phyloP scores from a whole-genome alignment of 2,329 filamentous ascomycete species.

The Fusarium stilboides region DNA sequence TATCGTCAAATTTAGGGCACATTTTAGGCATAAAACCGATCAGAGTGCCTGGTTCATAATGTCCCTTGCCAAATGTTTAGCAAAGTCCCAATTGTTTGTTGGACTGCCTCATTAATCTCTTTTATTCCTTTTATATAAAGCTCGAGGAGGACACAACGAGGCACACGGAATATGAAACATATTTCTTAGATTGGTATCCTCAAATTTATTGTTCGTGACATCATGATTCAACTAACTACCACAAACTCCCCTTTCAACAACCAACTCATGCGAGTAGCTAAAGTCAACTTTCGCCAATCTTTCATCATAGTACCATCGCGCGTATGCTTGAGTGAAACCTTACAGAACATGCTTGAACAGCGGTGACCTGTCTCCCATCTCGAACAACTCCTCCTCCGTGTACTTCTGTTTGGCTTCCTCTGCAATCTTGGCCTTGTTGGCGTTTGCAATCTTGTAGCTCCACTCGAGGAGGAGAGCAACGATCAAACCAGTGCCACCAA shows the following conservation, averaged over 20 bases:
- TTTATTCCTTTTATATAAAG: too few species aligned
- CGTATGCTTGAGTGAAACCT: accelerated
- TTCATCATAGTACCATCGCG: background rate
- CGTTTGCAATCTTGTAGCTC: conserved; percentile 51
- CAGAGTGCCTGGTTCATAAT: too few species aligned
- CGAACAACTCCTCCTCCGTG: conserved; percentile 51
- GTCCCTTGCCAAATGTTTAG: too few species aligned
- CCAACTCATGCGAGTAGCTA: background rate
- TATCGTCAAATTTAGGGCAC: too few species aligned
- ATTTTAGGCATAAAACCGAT: too few species aligned
- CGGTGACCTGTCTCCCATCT: conserved; percentile 54
- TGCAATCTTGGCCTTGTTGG: conserved; percentile 47
- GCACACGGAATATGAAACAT: too few species aligned
- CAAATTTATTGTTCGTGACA: conserved; percentile 7
- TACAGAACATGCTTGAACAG: conserved; percentile 52
- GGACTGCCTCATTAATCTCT: too few species aligned
- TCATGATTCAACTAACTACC: background rate
- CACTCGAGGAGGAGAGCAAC: conserved; percentile 52
- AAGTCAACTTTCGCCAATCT: background rate
- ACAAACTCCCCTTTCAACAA: background rate
- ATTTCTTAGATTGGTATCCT: background rate
- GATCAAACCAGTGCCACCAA: conserved; percentile 51
- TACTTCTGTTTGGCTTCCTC: conserved; percentile 51
- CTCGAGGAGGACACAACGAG: too few species aligned
- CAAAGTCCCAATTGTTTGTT: too few species aligned